Evolutionary conservation across 306 rosid genomes (phyloP).

Genomic region (Castanea sativa): DNA sequence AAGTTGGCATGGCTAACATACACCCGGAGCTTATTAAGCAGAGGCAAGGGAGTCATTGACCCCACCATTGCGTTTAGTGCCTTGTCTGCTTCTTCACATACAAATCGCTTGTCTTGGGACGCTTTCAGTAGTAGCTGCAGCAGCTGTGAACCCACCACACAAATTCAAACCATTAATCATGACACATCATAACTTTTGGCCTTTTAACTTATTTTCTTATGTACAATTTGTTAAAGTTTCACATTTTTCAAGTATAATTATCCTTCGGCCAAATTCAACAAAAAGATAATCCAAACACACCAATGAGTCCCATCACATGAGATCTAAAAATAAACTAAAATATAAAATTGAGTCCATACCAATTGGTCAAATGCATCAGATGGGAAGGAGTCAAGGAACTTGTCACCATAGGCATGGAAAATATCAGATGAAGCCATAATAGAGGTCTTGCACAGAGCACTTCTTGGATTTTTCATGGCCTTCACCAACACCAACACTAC

Average conservation of each 20-base stretch:
- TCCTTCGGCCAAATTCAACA: too few species aligned
- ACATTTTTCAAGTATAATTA: too few species aligned
- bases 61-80: constrained; percentile 62
- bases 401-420: constrained; percentile 72
- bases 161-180: constrained; percentile 6
- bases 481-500: constrained; percentile 61
- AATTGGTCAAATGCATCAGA: constrained; percentile 67
- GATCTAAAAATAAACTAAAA: too few species aligned
- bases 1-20: constrained; percentile 66
- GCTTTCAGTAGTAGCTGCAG: constrained; percentile 79
- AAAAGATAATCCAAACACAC: too few species aligned
- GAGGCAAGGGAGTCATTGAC: constrained; percentile 66
- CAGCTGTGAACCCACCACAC: constrained; percentile 47
- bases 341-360: constrained; percentile 38
- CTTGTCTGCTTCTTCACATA: constrained; percentile 90
- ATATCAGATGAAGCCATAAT: constrained; percentile 86
- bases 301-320: neutral
- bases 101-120: constrained; percentile 86
- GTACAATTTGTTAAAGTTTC: too few species aligned
- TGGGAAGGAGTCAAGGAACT: constrained; percentile 50
- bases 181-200: neutral
- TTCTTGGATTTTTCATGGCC: constrained; percentile 90
- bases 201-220: too few species aligned
- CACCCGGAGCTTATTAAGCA: constrained; percentile 54
- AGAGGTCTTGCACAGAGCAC: constrained; percentile 92